A percentile compares a stretch with the other conserved stretches of the same genome.
These are phyloP conservation scores for Blastobotrys illinoisensis DNA, from an alignment of 1,139 yeast genomes.

Conservation along the genomic window DNA sequence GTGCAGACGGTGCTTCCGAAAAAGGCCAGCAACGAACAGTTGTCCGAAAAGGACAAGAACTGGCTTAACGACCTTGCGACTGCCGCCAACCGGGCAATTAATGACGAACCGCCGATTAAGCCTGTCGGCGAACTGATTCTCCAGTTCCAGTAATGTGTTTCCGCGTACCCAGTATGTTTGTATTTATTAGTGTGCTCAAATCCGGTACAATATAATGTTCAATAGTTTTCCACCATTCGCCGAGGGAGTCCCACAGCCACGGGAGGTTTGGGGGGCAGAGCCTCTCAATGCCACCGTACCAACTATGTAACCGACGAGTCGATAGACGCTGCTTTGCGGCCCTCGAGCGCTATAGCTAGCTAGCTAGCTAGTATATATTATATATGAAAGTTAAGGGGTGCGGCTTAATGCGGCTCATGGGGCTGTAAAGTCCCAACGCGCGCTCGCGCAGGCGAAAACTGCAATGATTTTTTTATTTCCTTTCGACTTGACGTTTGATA, in stretches of 20 bases:
- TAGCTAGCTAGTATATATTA: too few species aligned
- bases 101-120: slow-evolving; percentile 19
- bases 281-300: too few species aligned
- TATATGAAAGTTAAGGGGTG: too few species aligned
- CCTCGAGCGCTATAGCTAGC: too few species aligned
- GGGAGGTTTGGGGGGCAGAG: too few species aligned
- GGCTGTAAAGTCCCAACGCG: not conserved
- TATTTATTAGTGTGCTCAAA: not conserved
- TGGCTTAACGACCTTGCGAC: slow-evolving; percentile 21
- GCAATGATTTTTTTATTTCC: not conserved
- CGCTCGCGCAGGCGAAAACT: not conserved
- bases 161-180: too few species aligned
- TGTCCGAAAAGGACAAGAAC: slow-evolving; percentile 15
- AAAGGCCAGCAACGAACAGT: slow-evolving; percentile 7
- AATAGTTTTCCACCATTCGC: too few species aligned
- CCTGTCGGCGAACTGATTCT: slow-evolving; percentile 22
- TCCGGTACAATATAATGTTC: not conserved
- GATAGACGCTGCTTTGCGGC: too few species aligned
- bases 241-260: too few species aligned
- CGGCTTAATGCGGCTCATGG: not conserved
- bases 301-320: too few species aligned
- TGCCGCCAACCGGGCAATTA: slow-evolving; percentile 19
- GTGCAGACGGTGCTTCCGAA: slow-evolving; percentile 9
- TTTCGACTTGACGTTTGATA: not conserved
- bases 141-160: slow-evolving; percentile 10